phyloP scores from a whole-genome alignment of 1,284 basidiomycete species.

The Rhodotorula sp. region DNA sequence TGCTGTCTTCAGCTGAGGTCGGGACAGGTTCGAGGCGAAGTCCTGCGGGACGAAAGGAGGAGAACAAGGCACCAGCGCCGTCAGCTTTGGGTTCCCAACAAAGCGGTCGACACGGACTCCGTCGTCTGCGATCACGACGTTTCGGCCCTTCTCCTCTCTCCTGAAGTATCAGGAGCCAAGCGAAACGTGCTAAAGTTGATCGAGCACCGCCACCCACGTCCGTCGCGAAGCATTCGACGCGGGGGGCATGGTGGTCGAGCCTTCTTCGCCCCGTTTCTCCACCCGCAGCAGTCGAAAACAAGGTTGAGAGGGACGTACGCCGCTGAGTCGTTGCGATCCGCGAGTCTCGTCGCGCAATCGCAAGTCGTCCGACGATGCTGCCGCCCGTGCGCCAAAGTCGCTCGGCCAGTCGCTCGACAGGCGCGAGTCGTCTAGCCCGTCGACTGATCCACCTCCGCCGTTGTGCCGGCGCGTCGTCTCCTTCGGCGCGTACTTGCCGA shows the following conservation, averaged over 20 bases:
- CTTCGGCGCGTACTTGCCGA: conserved; percentile 29
- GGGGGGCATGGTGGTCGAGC: too few relatives aligned
- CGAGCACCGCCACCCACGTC: too few relatives aligned
- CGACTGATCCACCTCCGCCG: background rate
- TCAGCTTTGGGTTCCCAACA: too few relatives aligned
- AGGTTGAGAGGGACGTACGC: conserved; percentile 7
- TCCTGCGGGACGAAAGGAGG: conserved; percentile 16
- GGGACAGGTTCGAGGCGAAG: conserved; percentile 26
- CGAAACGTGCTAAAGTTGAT: too few relatives aligned
- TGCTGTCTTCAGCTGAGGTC: conserved; percentile 11
- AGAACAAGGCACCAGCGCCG: background rate
- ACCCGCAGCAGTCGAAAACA: too few relatives aligned
- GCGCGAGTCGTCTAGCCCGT: conserved; percentile 13
- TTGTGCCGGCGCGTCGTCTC: conserved; percentile 6
- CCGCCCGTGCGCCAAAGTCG: conserved; percentile 5
- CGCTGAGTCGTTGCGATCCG: conserved; percentile 15
- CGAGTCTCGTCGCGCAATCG: background rate
- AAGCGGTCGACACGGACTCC: too few relatives aligned
- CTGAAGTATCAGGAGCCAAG: too few relatives aligned
- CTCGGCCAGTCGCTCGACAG: conserved; percentile 13
- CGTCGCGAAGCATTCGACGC: background rate
- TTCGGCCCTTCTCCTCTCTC: too few relatives aligned
- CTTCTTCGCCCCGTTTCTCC: too few relatives aligned
- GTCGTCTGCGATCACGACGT: too few relatives aligned
- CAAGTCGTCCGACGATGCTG: conserved; percentile 8